Evolutionary conservation across 805 yeast genomes (phyloP).

Genomic region (Pichia deserticola): DNA sequence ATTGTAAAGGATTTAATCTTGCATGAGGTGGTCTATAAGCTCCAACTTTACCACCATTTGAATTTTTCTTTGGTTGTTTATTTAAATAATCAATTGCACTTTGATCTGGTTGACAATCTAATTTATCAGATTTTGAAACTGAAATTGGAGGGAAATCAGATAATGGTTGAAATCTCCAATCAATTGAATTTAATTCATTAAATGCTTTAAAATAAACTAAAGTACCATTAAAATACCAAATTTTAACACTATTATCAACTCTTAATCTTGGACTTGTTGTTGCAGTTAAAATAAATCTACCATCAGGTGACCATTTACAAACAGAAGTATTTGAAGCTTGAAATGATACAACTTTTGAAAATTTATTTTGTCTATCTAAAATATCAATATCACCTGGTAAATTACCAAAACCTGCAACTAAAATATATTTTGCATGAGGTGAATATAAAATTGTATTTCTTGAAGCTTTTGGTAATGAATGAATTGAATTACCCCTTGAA

Average conservation of each 20-base stretch:
- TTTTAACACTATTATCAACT: conserved; percentile 89
- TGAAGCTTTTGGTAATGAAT: conserved; percentile 77
- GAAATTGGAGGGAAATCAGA: conserved; percentile 48
- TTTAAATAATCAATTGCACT: conserved; percentile 56
- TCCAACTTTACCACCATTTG: conserved; percentile 54
- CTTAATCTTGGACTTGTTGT: conserved; percentile 95
- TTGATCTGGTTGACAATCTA: conserved; percentile 60
- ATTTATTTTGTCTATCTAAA: conserved; percentile 84
- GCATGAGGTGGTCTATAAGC: conserved; percentile 99
- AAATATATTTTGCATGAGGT: conserved; percentile 85
- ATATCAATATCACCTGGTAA: conserved; percentile 95
- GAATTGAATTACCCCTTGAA: conserved; percentile 82
- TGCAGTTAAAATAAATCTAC: conserved; percentile 86
- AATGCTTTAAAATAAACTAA: conserved; percentile 72
- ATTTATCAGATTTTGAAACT: conserved; percentile 29
- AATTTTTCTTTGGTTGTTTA: conserved; percentile 26
- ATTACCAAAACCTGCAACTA: conserved; percentile 97
- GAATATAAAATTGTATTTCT: conserved; percentile 87
- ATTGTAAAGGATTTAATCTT: conserved; percentile 18
- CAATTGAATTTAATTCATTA: conserved; percentile 69
- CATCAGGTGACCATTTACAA: conserved; percentile 98
- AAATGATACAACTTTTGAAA: conserved; percentile 68
- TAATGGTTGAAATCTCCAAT: conserved; percentile 71
- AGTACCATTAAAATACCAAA: conserved; percentile 89
- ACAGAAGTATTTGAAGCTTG: conserved; percentile 94